Base-by-base conservation (phyloP, 495 filamentous ascomycete species). In the Parathielavia hyrcaniae region DNA sequence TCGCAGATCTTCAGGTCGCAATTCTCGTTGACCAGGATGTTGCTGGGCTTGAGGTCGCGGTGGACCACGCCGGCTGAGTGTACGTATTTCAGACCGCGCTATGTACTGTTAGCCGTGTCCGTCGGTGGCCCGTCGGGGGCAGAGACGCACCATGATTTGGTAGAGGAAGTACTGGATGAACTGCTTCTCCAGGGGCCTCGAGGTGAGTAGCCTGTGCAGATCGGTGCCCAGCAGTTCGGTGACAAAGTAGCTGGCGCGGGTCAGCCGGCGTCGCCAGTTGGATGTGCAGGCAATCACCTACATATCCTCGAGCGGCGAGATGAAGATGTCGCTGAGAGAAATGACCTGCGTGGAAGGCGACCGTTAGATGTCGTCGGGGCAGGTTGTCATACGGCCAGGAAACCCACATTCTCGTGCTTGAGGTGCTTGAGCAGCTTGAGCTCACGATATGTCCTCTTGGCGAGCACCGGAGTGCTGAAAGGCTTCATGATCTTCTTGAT, bases 401-500 rank as follows among this genome's bases (percentile, higher is more conserved):
- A 52, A 74, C 80, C 56, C 12, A 97, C 93, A 79, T 98, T 98
- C 74, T 98, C 93, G 71, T 98, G 93, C 65, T 84, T 87, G 45
- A 98, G 77, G 69, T 98, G 93, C 77, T 98, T 98, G 65, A 98
- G 76, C 55, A 98, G 81, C 80, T 98, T 98, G 73, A 98, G 77
- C 69, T 98, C 93, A 58, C 93, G 87, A 69, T 98, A 98, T 26
- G 93, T 98, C 68, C 93, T 80, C 79, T 98, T 98, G 20, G 93
- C 93, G 41, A 98, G 76, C 45, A 98, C 93, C 7, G 93, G 93
- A 12, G 93, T 98, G 79, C 90, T 96, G 77, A 98, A 98, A 8
- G 93, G 93, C 79, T 98, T 98, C 95, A 98, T 97, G 68, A 98
- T 98, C 80, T 98, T 98, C 83, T 98, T 98, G 65, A 98, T 90